A percentile compares a stretch with the other conserved stretches of the same genome.
These are phyloP conservation scores for Phytophthora citrophthora DNA, from an alignment of 352 stramenopile genomes.

Conservation along the genomic window DNA sequence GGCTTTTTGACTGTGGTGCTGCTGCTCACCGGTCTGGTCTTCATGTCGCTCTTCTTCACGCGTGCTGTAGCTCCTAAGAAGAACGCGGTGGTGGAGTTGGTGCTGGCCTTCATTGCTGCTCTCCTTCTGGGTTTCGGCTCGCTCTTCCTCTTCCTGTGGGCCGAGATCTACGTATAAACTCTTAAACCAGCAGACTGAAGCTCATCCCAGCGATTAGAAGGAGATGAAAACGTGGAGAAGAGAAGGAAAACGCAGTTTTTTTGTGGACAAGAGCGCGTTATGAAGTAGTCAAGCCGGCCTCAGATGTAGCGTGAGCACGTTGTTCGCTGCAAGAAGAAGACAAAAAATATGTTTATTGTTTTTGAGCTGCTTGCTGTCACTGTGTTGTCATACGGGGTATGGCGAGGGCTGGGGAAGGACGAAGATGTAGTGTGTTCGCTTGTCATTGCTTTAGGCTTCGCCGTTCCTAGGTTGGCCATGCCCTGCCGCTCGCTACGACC, in stretches of 20 bases:
- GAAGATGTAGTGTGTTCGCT: slow-evolving; percentile 29
- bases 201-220: slow-evolving; percentile 28
- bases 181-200: neutral
- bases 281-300: slow-evolving; percentile 14
- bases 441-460: slow-evolving; percentile 44
- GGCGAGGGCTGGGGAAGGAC: slow-evolving; percentile 25
- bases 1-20: slow-evolving; percentile 65
- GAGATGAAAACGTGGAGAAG: neutral
- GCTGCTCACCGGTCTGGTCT: slow-evolving; percentile 71
- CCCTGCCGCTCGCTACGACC: slow-evolving; percentile 26
- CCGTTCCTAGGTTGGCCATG: slow-evolving; percentile 42
- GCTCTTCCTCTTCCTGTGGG: slow-evolving; percentile 89
- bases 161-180: slow-evolving; percentile 85
- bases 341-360: slow-evolving; percentile 45
- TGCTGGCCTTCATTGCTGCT: slow-evolving; percentile 68
- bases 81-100: slow-evolving; percentile 73
- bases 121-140: slow-evolving; percentile 82
- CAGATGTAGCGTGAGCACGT: too few relatives aligned
- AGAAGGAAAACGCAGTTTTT: slow-evolving; percentile 23
- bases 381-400: slow-evolving; percentile 23
- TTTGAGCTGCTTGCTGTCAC: slow-evolving; percentile 27
- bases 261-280: neutral
- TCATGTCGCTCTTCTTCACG: slow-evolving; percentile 88
- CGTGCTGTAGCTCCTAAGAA: slow-evolving; percentile 78
- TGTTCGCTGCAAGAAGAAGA: slow-evolving; percentile 31